Evolutionary conservation across 306 rosid species (phyloP).

Genomic region (Ceratonia siliqua): DNA sequence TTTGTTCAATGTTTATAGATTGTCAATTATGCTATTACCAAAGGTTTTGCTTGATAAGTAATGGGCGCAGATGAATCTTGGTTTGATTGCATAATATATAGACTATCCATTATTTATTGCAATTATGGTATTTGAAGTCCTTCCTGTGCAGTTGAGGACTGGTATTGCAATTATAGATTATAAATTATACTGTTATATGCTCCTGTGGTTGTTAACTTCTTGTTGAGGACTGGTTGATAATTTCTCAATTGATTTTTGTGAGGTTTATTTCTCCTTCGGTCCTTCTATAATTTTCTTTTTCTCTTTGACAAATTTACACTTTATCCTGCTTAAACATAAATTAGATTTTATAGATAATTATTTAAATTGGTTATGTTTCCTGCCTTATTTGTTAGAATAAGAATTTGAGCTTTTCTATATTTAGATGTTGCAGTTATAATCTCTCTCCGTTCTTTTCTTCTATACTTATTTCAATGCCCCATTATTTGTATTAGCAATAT

Average conservation of each 20-base stretch:
- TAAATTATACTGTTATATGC: too few relatives aligned
- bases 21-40: not conserved
- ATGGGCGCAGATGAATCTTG: not conserved
- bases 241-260: not conserved
- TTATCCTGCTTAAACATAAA: not conserved
- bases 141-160: too few relatives aligned
- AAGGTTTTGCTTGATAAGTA: not conserved
- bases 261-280: not conserved
- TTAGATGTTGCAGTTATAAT: not conserved
- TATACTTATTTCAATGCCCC: not conserved
- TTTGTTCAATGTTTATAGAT: not conserved
- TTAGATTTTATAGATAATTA: not conserved
- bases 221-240: not conserved
- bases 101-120: too few relatives aligned
- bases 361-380: not conserved
- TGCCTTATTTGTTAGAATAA: not conserved
- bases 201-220: not conserved
- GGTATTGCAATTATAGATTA: too few relatives aligned
- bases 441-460: not conserved
- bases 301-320: not conserved
- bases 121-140: not conserved
- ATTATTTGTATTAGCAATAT: not conserved
- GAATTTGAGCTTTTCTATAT: not conserved
- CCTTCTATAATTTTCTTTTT: not conserved
- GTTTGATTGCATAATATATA: not conserved